Conservation (phyloP, 768 basidiomycete genomes). For the Calocera cornea region DNA sequence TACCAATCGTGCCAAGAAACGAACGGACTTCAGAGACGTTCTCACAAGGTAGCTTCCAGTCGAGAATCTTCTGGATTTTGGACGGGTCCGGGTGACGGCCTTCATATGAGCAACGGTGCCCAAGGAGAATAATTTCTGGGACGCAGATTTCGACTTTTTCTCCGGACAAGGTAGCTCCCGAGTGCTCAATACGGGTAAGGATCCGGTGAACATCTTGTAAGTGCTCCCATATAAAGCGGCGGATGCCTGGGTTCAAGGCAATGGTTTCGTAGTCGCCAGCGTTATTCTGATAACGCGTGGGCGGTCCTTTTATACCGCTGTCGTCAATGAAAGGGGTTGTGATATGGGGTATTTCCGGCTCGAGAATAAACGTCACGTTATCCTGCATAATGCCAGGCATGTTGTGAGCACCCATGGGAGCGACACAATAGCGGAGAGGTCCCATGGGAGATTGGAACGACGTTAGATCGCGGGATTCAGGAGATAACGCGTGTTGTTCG, state of each 20-base stretch:
- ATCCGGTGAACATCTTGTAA: background rate
- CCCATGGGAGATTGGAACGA: slow-evolving; percentile 32
- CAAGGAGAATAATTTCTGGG: slow-evolving; percentile 21
- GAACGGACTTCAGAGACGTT: slow-evolving; percentile 18
- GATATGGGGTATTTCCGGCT: slow-evolving; percentile 8
- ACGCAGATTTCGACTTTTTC: slow-evolving; percentile 23
- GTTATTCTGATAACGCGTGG: background rate
- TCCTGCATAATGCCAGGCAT: slow-evolving; percentile 30
- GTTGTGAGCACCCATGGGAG: slow-evolving; percentile 35
- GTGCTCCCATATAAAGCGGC: background rate
- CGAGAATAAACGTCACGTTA: slow-evolving; percentile 28
- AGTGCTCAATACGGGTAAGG: slow-evolving; percentile 25
- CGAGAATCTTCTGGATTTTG: slow-evolving; percentile 18
- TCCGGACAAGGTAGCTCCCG: slow-evolving; percentile 28
- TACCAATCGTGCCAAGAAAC: slow-evolving; percentile 23
- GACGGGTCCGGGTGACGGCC: slow-evolving; percentile 23
- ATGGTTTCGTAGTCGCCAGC: background rate
- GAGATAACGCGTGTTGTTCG: slow-evolving; percentile 23
- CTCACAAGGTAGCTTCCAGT: slow-evolving; percentile 20
- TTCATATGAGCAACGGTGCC: slow-evolving; percentile 28
- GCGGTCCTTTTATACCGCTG: background rate
- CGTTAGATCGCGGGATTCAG: slow-evolving; percentile 28
- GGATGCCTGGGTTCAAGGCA: background rate
- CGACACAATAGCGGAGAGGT: slow-evolving; percentile 19
- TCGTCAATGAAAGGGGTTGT: background rate